phyloP scores from a whole-genome alignment of 2,329 filamentous ascomycete genomes.

The Talaromyces sp. region DNA sequence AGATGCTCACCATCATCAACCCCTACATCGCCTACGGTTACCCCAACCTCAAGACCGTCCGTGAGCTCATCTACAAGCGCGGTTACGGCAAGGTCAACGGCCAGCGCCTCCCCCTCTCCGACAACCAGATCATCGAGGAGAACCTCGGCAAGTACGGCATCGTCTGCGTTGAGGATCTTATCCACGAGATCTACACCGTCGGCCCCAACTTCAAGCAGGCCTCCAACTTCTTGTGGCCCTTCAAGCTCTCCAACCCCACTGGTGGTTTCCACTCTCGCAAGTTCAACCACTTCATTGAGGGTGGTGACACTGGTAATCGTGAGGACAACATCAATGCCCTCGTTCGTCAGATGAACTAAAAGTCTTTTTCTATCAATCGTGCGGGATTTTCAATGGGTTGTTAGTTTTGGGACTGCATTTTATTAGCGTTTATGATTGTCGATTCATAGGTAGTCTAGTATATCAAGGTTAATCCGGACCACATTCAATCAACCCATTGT shows the following conservation, averaged over 20 bases:
- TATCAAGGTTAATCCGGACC: slow-evolving; percentile 29
- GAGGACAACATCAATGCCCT: slow-evolving; percentile 97
- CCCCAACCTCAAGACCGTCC: slow-evolving; percentile 98
- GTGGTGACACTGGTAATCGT: slow-evolving; percentile 97
- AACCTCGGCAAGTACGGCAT: slow-evolving; percentile 97
- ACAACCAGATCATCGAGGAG: slow-evolving; percentile 97
- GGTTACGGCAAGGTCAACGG: slow-evolving; percentile 99
- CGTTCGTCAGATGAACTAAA: slow-evolving; percentile 95
- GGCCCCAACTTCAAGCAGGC: slow-evolving; percentile 99
- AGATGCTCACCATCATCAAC: slow-evolving; percentile 98
- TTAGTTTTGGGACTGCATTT: slow-evolving; percentile 31
- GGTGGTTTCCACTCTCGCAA: slow-evolving; percentile 95
- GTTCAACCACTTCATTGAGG: slow-evolving; percentile 99
- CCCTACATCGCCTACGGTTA: slow-evolving; percentile 99
- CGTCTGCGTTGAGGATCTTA: slow-evolving; percentile 97
- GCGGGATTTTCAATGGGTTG: slow-evolving; percentile 36
- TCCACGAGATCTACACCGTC: slow-evolving; percentile 98
- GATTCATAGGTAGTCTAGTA: slow-evolving; percentile 23
- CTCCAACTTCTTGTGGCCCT: slow-evolving; percentile 99
- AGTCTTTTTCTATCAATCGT: slow-evolving; percentile 14
- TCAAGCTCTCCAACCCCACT: slow-evolving; percentile 98
- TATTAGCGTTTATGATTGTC: slow-evolving; percentile 34
- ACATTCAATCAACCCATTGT: slow-evolving; percentile 35
- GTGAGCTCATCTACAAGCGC: slow-evolving; percentile 99
- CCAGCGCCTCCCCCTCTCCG: slow-evolving; percentile 92